phyloP scores from a whole-genome alignment of 2,329 filamentous ascomycete species.

The Aspergillus pseudonomiae region DNA sequence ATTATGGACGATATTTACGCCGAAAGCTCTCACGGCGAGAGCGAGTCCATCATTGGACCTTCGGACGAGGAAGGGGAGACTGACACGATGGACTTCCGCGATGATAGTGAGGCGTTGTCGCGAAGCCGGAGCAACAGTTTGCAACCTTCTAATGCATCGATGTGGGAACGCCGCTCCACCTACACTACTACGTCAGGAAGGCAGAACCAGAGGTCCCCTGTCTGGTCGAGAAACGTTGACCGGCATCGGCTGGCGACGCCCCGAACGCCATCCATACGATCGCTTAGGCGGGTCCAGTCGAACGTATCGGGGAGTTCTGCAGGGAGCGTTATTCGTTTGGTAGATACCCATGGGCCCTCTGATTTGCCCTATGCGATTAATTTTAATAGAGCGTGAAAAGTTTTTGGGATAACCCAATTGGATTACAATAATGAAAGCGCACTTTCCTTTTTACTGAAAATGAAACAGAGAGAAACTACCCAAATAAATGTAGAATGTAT shows the following conservation, averaged over 20 bases:
- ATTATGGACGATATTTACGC: conserved; percentile 49
- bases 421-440: not conserved
- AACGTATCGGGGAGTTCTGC: conserved; percentile 37
- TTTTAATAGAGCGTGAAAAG: conserved; percentile 11
- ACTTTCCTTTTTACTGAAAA: not conserved
- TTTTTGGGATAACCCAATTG: not conserved
- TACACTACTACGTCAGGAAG: conserved; percentile 32
- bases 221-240: conserved; percentile 16
- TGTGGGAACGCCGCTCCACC: conserved; percentile 34
- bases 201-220: conserved; percentile 24
- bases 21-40: conserved; percentile 27
- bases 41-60: conserved; percentile 40
- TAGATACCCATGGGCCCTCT: conserved; percentile 30
- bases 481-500: not conserved
- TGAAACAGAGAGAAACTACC: not conserved
- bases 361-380: conserved; percentile 41
- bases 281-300: conserved; percentile 37
- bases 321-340: conserved; percentile 45
- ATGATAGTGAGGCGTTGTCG: conserved; percentile 24
- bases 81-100: conserved; percentile 34
- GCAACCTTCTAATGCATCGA: conserved; percentile 31
- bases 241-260: conserved; percentile 19
- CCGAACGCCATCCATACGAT: conserved; percentile 40
- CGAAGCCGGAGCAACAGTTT: conserved; percentile 30
- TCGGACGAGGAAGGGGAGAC: conserved; percentile 45